These are phyloP conservation scores for Sclerotinia spermophila DNA, from an alignment of 2,329 filamentous ascomycete genomes.

Conservation along the genomic window DNA sequence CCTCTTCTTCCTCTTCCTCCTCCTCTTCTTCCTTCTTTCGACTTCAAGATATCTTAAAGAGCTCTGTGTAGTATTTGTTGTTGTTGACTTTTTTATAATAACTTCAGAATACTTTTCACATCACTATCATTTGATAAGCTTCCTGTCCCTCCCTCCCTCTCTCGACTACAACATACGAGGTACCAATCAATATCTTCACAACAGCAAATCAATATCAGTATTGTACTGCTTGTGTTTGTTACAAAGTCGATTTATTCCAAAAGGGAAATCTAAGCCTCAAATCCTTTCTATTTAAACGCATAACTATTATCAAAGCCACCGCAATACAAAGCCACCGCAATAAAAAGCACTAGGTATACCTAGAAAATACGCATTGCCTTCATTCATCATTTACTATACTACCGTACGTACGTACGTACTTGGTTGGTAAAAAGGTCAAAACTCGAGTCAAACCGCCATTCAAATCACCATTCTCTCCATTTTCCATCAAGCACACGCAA, in stretches of 20 bases:
- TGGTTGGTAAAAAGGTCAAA: not conserved
- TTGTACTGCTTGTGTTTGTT: not conserved
- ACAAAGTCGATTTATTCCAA: not conserved
- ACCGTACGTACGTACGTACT: not conserved
- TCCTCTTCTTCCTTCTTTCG: not conserved
- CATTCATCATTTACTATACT: not conserved
- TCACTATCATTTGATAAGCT: not conserved
- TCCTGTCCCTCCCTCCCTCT: not conserved
- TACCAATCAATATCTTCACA: not conserved
- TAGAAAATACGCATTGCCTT: not conserved
- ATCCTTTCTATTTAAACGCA: not conserved
- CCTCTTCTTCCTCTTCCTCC: not conserved
- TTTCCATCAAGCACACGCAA: not conserved
- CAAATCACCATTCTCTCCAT: not conserved
- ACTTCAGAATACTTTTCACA: not conserved
- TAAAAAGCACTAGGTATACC: not conserved
- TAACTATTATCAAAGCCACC: not conserved
- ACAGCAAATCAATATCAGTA: not conserved
- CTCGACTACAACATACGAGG: not conserved
- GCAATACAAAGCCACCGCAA: not conserved
- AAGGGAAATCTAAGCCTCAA: not conserved
- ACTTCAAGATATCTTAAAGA: not conserved
- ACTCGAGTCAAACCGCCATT: slow-evolving; percentile 5
- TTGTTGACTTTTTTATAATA: not conserved
- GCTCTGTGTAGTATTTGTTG: not conserved